Conservation (phyloP, 371 early-diverging fungal species). For the Zychaea mexicana region DNA sequence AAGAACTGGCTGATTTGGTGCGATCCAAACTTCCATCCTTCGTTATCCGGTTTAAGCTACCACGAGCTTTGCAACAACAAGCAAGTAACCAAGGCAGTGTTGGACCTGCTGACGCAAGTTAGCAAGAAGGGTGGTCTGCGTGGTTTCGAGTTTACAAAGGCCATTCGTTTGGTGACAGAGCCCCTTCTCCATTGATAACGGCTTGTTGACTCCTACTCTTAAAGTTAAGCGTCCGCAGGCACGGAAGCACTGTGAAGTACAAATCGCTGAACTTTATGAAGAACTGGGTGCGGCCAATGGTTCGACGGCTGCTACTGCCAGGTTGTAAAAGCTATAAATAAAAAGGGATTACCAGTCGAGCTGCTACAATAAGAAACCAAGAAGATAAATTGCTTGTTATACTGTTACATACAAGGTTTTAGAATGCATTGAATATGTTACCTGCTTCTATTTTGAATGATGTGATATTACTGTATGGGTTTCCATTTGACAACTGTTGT, state of each 20-base stretch:
- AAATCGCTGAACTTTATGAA: slow-evolving; percentile 68
- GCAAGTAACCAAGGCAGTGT: slow-evolving; percentile 56
- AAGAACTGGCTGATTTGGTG: slow-evolving; percentile 39
- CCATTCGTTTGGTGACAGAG: slow-evolving; percentile 51
- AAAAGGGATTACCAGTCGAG: no score
- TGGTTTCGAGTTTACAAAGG: slow-evolving; percentile 60
- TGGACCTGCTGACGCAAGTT: slow-evolving; percentile 56
- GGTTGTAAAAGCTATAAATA: no score
- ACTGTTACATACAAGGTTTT: no score
- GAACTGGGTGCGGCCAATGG: neutral
- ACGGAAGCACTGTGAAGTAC: slow-evolving; percentile 56
- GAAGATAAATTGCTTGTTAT: no score
- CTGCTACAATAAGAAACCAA: no score
- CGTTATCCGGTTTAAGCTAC: slow-evolving; percentile 30
- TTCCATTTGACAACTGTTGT: no score
- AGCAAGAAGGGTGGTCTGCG: slow-evolving; percentile 60
- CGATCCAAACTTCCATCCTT: slow-evolving; percentile 30
- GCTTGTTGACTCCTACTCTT: slow-evolving; percentile 67
- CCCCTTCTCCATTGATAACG: slow-evolving; percentile 61
- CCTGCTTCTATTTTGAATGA: no score
- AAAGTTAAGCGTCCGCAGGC: slow-evolving; percentile 80
- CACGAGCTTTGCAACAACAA: slow-evolving; percentile 57
- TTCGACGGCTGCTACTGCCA: neutral
- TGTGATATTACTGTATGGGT: no score
- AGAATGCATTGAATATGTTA: no score